A percentile compares a stretch with the other conserved stretches of the same genome.
These are phyloP conservation scores for Oldenlandia corymbosa DNA, from an alignment of 257 asterid genomes.

Conservation along the genomic window DNA sequence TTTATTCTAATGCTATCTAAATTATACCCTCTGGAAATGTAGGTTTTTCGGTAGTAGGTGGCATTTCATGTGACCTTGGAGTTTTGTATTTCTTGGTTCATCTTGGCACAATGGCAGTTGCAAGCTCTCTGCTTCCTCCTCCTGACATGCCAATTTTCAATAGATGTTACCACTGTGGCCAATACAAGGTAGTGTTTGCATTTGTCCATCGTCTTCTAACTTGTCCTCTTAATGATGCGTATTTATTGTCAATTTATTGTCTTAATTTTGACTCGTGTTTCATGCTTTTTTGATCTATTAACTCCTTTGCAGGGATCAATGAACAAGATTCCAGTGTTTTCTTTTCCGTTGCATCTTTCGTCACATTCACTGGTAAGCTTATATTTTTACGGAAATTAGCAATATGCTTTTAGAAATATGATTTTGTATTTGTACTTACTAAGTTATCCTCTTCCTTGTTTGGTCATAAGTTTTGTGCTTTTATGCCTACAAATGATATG, in stretches of 20 bases:
- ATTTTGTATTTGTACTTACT: background rate
- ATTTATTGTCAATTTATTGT: background rate
- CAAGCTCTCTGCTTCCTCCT: conserved; percentile 31
- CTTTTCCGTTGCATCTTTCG: conserved; percentile 18
- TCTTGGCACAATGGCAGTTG: conserved; percentile 31
- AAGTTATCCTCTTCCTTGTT: background rate
- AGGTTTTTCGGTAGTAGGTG: conserved; percentile 12
- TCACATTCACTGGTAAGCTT: conserved; percentile 28
- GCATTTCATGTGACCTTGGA: conserved; percentile 10
- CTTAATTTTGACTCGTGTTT: background rate
- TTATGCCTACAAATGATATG: background rate
- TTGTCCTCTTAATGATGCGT: background rate
- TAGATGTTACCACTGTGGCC: conserved; percentile 18
- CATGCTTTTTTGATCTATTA: background rate
- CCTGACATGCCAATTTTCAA: conserved; percentile 17
- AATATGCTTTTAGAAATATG: background rate
- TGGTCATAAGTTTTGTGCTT: background rate
- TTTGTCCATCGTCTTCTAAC: background rate
- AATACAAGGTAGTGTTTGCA: conserved; percentile 25
- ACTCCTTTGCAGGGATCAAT: conserved; percentile 21
- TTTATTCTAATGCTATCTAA: too few relatives aligned
- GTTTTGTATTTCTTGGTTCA: conserved; percentile 10
- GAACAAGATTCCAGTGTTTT: conserved; percentile 20
- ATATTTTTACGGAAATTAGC: background rate
- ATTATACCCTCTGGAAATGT: background rate